These are phyloP conservation scores for Cutaneotrichosporon sp. DNA, from an alignment of 1,284 basidiomycete species.

Conservation along the genomic window DNA sequence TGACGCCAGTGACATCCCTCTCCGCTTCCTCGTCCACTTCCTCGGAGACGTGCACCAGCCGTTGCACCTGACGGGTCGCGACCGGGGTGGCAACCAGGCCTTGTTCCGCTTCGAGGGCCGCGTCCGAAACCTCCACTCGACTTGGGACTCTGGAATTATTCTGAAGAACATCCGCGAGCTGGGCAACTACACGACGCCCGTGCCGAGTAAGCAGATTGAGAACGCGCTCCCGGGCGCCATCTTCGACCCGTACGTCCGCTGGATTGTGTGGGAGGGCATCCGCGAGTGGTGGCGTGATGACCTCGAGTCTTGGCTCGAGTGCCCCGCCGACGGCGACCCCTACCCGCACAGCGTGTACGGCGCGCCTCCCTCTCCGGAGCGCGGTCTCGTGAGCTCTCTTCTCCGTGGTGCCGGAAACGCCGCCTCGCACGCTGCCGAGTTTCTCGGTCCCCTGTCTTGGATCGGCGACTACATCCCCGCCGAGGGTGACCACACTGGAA, in stretches of 20 bases:
- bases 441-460: constrained; percentile 11
- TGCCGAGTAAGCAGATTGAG: constrained; percentile 68
- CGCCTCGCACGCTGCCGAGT: constrained; percentile 5
- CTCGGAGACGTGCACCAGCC: constrained; percentile 90
- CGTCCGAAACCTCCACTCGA: constrained; percentile 66
- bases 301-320: constrained; percentile 63
- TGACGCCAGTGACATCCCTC: constrained; percentile 58
- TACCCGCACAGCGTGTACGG: constrained; percentile 47
- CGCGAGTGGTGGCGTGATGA: constrained; percentile 64
- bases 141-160: constrained; percentile 82
- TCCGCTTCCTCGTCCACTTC: constrained; percentile 88
- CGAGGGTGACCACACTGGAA: constrained; percentile 7
- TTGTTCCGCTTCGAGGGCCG: constrained; percentile 69
- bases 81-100: constrained; percentile 75
- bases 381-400: constrained; percentile 4
- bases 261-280: constrained; percentile 79
- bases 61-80: constrained; percentile 79
- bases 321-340: constrained; percentile 58
- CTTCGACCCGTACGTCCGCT: constrained; percentile 85
- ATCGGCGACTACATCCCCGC: constrained; percentile 19
- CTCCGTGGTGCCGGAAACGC: constrained; percentile 19
- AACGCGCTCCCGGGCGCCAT: constrained; percentile 70
- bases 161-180: constrained; percentile 74
- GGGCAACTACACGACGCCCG: constrained; percentile 69
- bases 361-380: constrained; percentile 12